Base-by-base conservation (phyloP, 2,329 filamentous ascomycete species). In the Cladosporium sp. region DNA sequence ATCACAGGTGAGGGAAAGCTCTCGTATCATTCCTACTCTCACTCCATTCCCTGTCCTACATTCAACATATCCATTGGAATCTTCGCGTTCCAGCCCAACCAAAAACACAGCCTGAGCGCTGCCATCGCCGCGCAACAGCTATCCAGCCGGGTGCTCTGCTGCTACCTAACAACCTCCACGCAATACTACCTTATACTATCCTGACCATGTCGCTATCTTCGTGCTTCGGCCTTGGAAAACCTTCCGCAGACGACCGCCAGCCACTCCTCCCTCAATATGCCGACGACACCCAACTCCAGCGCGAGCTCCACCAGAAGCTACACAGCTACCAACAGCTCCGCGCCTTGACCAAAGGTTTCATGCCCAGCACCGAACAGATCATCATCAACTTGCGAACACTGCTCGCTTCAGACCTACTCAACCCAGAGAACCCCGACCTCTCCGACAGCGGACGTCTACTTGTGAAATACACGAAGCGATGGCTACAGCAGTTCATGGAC, bases 241-340 rank as follows among this genome's bases (percentile, higher is more conserved):
- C 42, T 7, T 50, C 52, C 27, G 51, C 45, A 16, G 77, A 76
- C 51, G 87, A 92, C 63, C 84, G 82, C 46, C 76, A 90, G 62
- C 90, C 90, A 55, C 77, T 95, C 50, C 82, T 95, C 42, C 87
- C 90, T 51, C 84, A 83, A 61, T 93, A 93, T 75, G 76, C 83
- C 61, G 85, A 94, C 67, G 88, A 93, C 61, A 95, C 91, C 1
- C 72, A 76, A 27, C 73, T 91, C 48, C 88, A 95, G 76, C 78
- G 83, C 41, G 77, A 83, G 60, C 78, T 95, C 52, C 88, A 92
- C 63, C 83, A 92, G 68, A 96, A 95, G 75, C 79, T 97, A 53
- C 92, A 95, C 70, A 85, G 85, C 20, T 96, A 95, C 65, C 89
- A 95, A 74, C 95, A 95, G 85, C 66, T 90, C 22, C 80, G 87